phyloP scores from a whole-genome alignment of 2,329 filamentous ascomycete species.

The Aspergillus sojae region DNA sequence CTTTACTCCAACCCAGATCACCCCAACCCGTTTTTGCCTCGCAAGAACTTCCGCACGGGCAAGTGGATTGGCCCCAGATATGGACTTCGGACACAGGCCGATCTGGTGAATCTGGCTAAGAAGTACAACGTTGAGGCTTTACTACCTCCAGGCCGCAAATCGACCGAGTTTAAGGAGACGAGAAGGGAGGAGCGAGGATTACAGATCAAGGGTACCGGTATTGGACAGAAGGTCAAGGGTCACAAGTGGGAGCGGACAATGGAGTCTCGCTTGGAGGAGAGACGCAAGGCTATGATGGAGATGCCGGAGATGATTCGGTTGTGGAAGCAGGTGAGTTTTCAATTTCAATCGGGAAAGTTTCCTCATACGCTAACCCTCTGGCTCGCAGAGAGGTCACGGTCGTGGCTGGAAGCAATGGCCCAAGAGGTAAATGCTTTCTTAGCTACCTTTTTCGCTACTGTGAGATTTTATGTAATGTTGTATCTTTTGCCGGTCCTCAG shows the following conservation, averaged over 20 bases:
- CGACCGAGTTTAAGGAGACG: constrained; percentile 66
- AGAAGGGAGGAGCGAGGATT: constrained; percentile 77
- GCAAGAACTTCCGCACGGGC: constrained; percentile 76
- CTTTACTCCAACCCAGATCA: constrained; percentile 49
- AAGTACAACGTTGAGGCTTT: constrained; percentile 79
- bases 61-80: constrained; percentile 82
- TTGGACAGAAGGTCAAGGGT: constrained; percentile 92
- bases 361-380: constrained; percentile 38
- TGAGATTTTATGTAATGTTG: constrained; percentile 6
- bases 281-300: constrained; percentile 87
- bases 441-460: background rate
- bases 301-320: constrained; percentile 91
- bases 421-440: constrained; percentile 44
- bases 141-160: constrained; percentile 76
- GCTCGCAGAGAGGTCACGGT: constrained; percentile 66
- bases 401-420: constrained; percentile 76
- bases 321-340: constrained; percentile 80
- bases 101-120: constrained; percentile 82
- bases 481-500: constrained; percentile 10
- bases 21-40: constrained; percentile 79
- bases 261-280: constrained; percentile 79
- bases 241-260: constrained; percentile 88
- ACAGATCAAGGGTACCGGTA: constrained; percentile 87
- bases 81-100: constrained; percentile 84
- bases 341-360: background rate